Conservation (phyloP, 495 filamentous ascomycete species). For the Entonaema liquescens region DNA sequence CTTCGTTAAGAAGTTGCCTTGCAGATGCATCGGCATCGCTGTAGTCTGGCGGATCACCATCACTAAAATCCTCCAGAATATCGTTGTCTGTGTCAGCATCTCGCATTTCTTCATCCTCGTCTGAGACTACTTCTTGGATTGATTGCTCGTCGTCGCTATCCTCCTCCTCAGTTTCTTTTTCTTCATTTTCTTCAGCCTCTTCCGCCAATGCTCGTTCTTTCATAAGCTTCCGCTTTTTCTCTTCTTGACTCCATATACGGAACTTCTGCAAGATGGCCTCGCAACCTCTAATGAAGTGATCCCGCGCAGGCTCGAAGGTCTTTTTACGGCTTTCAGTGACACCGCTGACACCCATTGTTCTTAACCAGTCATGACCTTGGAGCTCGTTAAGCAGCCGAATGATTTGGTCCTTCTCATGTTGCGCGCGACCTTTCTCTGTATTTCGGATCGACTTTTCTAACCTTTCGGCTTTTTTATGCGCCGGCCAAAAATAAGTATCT, state of each 20-base stretch:
- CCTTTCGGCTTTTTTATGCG: constrained; percentile 82
- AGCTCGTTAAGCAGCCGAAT: constrained; percentile 87
- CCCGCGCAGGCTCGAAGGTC: constrained; percentile 83
- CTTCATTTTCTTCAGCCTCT: constrained; percentile 53
- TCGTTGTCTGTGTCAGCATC: constrained; percentile 43
- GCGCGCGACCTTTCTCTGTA: constrained; percentile 87
- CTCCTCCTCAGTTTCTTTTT: constrained; percentile 44
- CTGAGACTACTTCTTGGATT: constrained; percentile 40
- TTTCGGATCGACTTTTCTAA: constrained; percentile 93
- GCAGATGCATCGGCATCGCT: constrained; percentile 79
- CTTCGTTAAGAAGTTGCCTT: constrained; percentile 78
- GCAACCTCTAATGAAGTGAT: constrained; percentile 83
- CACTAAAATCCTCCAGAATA: constrained; percentile 47
- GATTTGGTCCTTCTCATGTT: constrained; percentile 90
- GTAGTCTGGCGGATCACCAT: constrained; percentile 65
- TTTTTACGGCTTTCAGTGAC: constrained; percentile 84
- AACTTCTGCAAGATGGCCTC: constrained; percentile 86
- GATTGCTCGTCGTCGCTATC: constrained; percentile 24
- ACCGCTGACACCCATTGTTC: constrained; percentile 89
- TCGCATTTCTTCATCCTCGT: constrained; percentile 40
- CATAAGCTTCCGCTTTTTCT: constrained; percentile 78
- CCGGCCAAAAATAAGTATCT: constrained; percentile 71
- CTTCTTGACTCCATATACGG: constrained; percentile 84
- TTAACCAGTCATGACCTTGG: constrained; percentile 90
- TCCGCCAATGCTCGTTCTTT: constrained; percentile 66